Evolutionary conservation across 192 early-diverging fungal species (phyloP), one percentile per base, ranked within the genome.

Genomic region (Gryganskiella cystojenkinii): DNA sequence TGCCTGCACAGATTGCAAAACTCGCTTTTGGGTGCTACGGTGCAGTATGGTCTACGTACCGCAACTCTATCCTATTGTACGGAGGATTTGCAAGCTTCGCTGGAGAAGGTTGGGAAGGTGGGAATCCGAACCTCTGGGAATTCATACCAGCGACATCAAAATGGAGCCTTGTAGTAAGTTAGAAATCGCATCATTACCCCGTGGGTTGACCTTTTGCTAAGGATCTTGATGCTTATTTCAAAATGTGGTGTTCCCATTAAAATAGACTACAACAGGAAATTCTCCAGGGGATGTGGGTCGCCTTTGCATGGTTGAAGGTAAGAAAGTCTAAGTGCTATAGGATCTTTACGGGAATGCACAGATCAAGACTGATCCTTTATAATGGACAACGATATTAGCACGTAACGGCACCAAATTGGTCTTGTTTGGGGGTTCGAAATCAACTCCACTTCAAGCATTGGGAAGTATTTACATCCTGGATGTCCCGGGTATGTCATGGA

Each of bases 341-440:
- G 54, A 56, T 33, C 13, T 27, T 11, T 1, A 3, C n/a, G n/a
- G n/a, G n/a, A n/a, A n/a, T n/a, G n/a, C n/a, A n/a, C n/a, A n/a
- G n/a, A n/a, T n/a, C n/a, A n/a, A n/a, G n/a, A n/a, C n/a, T n/a
- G n/a, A n/a, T 33, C 14, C 3, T 31, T 31, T n/a, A 33, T 33
- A 1, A 17, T 11, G 34, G 13, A 8, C 15, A 33, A 2, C 14
- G 28, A 13, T 24, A 4, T 14, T 57, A 57, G 62, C 62, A 31
- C 53, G 53, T 19, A 17, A 28, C n/a, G 62, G 62, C 3, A 27
- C 62, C 19, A 51, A 53, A 20, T 35, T 64, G 35, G 37, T 64
- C 8, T 47, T 64, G n/a, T 64, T 64, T 64, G 62, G 62, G 1
- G 62, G 62, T n/a, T 20, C 17, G 50, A 1, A 53, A 10, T n/a